Base-by-base conservation (phyloP, 208 protist species). In the Novymonas esmeraldas region DNA sequence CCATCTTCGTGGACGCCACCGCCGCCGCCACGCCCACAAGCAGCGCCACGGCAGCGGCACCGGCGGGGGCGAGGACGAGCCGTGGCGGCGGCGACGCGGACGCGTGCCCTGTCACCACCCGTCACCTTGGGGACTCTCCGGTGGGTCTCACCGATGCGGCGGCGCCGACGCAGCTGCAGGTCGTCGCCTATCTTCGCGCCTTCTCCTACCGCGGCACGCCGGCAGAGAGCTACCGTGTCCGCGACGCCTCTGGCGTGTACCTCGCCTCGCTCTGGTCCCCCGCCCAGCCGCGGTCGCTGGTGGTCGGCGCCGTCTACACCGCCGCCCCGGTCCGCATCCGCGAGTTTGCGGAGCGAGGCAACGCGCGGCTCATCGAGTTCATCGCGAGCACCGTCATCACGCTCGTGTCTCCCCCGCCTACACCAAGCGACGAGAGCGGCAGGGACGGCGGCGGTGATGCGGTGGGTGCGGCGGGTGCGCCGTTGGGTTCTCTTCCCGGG, bases 161-260 rank as follows among this genome's bases (percentile, higher is more conserved):
- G n/a, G 52, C 26, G 22, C 49, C 68, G 20, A 26, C 92, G 16
- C 72, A 64, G 20, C 93, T 93, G 62, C 46, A 76, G 22, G 84
- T 93, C 1, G 62, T 81, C 28, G 67, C 74, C 26, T 89, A 84
- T 58, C 61, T 95, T 6, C 85, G 84, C 52, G 55, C 71, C 38
- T 91, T 93, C 73, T 65, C 67, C 26, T 92, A 84, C 70, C 87
- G 84, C 48, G 76, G 79, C 4, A 73, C 68, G 29, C 29, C 60
- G n/a, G 86, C 90, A 45, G 82, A 92, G 45, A 95, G 85, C 71
- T 95, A 95, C 70, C 66, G 68, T n/a, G 82, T 95, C 65, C 73
- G 61, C 36, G 90, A 95, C 45, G 82, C 70, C 29, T 91, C 85
- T 2, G 90, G 90, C n/a, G 73, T 74, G 28, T 88, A 81, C 39